Conservation (phyloP, 371 early-diverging fungal species). For the Rhizopus delemar region DNA sequence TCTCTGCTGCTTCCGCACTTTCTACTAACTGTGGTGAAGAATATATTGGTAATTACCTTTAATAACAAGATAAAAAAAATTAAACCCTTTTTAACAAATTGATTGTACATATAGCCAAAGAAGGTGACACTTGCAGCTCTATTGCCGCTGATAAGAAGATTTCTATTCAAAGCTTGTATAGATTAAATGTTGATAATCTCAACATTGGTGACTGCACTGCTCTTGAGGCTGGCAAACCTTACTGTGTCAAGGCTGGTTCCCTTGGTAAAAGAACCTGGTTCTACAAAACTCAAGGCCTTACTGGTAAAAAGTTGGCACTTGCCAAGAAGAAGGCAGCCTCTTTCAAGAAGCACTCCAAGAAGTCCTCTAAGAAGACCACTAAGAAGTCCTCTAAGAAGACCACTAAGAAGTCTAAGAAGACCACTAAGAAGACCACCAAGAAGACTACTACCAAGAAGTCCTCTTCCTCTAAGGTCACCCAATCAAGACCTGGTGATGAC, state of each 20-base stretch:
- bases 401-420: constrained; percentile 32
- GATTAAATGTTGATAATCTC: constrained; percentile 18
- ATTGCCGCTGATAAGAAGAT: constrained; percentile 14
- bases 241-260: constrained; percentile 19
- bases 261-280: constrained; percentile 27
- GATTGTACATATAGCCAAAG: constrained; percentile 11
- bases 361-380: constrained; percentile 26
- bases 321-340: constrained; percentile 28
- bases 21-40: constrained; percentile 11
- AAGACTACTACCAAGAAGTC: constrained; percentile 15
- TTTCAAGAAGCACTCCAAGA: constrained; percentile 21
- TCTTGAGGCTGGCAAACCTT: constrained; percentile 12
- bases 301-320: constrained; percentile 25
- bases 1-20: constrained; percentile 19
- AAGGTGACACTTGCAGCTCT: constrained; percentile 20
- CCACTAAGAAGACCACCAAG: constrained; percentile 6
- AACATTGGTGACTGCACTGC: constrained; percentile 7
- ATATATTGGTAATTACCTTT: constrained; percentile 19
- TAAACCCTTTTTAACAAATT: not conserved
- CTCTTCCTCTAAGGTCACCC: constrained; percentile 9
- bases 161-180: constrained; percentile 5
- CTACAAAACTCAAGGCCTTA: constrained; percentile 28
- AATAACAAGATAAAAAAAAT: not conserved
- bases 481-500: constrained; percentile 27
- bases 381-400: constrained; percentile 35